A percentile compares a stretch with the other conserved stretches of the same genome.
phyloP scores from a whole-genome alignment of 2,329 filamentous ascomycete species.

The Dactylonectria estremocensis region DNA sequence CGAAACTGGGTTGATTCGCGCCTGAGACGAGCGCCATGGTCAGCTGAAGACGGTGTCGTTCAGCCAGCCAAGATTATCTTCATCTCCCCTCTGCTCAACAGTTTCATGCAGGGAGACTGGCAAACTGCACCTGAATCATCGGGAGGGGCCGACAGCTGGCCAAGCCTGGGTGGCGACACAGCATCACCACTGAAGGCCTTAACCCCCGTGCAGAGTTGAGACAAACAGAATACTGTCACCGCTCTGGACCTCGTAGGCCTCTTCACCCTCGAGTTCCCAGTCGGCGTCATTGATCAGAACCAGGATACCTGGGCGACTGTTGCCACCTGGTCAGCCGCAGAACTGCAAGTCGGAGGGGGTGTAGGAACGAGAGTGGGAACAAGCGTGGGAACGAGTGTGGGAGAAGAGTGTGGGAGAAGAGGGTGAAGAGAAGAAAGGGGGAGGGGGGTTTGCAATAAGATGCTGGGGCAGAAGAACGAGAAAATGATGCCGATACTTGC shows the following conservation, averaged over 20 bases:
- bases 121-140: slow-evolving; percentile 37
- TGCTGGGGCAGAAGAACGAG: slow-evolving; percentile 15
- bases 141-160: slow-evolving; percentile 30
- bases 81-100: slow-evolving; percentile 35
- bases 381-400: slow-evolving; percentile 8
- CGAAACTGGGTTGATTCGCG: slow-evolving; percentile 4
- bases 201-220: slow-evolving; percentile 95
- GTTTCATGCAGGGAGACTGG: slow-evolving; percentile 42
- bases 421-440: not conserved
- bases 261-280: slow-evolving; percentile 98
- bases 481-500: slow-evolving; percentile 31
- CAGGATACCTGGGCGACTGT: slow-evolving; percentile 92
- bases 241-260: slow-evolving; percentile 85
- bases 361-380: slow-evolving; percentile 9
- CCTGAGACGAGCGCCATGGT: slow-evolving; percentile 1
- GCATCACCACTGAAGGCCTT: slow-evolving; percentile 51
- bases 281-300: slow-evolving; percentile 98
- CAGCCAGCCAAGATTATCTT: slow-evolving; percentile 25
- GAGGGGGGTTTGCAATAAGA: slow-evolving; percentile 11
- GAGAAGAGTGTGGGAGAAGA: not conserved
- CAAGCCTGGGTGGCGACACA: slow-evolving; percentile 22
- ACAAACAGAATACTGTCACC: slow-evolving; percentile 95
- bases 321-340: slow-evolving; percentile 48
- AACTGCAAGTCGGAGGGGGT: slow-evolving; percentile 28
- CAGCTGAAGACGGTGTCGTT: slow-evolving; percentile 5